Percentiles rank a stretch among this genome's conserved stretches.
Conservation (phyloP, 352 stramenopile species). For the Globisporangium spinosum region DNA sequence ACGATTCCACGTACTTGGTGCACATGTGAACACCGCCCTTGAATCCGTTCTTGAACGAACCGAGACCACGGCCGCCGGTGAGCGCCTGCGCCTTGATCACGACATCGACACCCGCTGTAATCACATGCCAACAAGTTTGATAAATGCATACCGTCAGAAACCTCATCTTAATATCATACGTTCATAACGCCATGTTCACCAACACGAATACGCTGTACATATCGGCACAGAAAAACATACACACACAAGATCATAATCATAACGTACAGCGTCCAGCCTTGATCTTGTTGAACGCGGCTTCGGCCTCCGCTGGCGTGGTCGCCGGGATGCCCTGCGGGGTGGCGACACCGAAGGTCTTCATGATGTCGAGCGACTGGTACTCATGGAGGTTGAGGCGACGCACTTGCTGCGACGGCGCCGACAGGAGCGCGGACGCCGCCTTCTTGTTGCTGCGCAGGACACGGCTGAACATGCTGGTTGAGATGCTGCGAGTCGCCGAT, state of each 20-base stretch:
- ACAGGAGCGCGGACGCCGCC: conserved; percentile 39
- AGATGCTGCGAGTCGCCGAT: not conserved
- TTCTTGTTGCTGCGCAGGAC: conserved; percentile 31
- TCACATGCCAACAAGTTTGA: not conserved
- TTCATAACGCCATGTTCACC: not conserved
- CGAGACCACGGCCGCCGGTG: conserved; percentile 93
- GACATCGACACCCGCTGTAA: conserved; percentile 80
- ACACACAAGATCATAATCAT: not conserved
- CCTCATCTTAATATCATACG: not conserved
- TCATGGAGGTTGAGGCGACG: conserved; percentile 93
- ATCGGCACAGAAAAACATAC: not conserved
- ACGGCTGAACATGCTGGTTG: conserved; percentile 50
- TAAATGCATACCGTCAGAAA: not conserved
- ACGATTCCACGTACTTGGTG: conserved; percentile 45
- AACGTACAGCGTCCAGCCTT: conserved; percentile 61
- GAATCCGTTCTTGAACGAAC: conserved; percentile 97
- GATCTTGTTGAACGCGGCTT: conserved; percentile 79
- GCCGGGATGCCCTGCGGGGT: conserved; percentile 70
- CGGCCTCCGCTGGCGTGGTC: conserved; percentile 76
- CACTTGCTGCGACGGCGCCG: conserved; percentile 66
- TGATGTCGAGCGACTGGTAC: conserved; percentile 93
- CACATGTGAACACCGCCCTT: conserved; percentile 97
- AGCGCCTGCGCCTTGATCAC: conserved; percentile 97
- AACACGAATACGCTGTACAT: not conserved
- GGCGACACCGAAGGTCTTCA: conserved; percentile 86